Base-by-base conservation (phyloP, 257 asterid species). In the Perilla frutescens region DNA sequence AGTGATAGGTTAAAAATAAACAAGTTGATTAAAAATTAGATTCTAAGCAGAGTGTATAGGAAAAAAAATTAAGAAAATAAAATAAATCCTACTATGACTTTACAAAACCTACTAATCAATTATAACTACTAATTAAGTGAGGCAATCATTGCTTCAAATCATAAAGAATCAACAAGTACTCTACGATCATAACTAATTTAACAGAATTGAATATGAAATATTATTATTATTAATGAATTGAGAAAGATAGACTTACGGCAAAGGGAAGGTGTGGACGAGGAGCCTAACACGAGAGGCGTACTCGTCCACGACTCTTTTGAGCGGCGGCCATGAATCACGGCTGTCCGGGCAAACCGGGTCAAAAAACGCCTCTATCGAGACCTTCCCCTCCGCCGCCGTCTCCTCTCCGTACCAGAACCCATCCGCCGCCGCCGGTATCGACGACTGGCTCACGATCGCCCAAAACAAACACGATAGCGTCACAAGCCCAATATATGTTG, bases 261-360 rank as follows among this genome's bases (percentile, higher is more conserved):
- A 59, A 60, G 99, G 84, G 74, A 94, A 89, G 32, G 97, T 79
- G 79, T 87, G 90, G 1, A 87, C 76, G 0, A 86, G 73, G 0
- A 92, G 85, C 2, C 84, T 61, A n/a, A 89, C 73, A 8, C 76
- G 81, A 53, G 89, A 73, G 58, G 87, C 93, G 12, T 88, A 90
- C 40, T 78, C 80, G 0, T 79, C 71, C 12, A 90, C 75, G 34
- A 81, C 96, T 54, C 76, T 62, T 56, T 85, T 90, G 12, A 94
- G 93, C 11, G 92, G 96, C 20, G 86, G 89, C 99, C 99, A 91
- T 4, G 99, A 80, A 80, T 90, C 97, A 29, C 96, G 76, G 78
- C 87, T 84, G 32, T 94, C 97, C 0, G 99, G 97, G 84, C 97
- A 94, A 26, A 94, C 90, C 53, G 99, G 97, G 80, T 91, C 99